phyloP scores from a whole-genome alignment of 2,329 filamentous ascomycete species.

The Beauveria asiatica region DNA sequence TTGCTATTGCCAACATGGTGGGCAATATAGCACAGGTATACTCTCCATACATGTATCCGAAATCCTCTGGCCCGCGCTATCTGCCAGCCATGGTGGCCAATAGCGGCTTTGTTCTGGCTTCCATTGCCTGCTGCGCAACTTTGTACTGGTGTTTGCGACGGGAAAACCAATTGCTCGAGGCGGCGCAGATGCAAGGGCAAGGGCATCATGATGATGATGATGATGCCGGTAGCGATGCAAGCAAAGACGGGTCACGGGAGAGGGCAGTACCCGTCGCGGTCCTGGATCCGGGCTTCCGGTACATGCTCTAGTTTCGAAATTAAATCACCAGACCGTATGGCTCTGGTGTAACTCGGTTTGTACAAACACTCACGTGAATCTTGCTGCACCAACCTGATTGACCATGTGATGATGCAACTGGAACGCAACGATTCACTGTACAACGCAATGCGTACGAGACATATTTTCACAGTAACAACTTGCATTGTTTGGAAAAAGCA shows the following conservation, averaged over 20 bases:
- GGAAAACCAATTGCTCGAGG: constrained; percentile 53
- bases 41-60: constrained; percentile 38
- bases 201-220: too few species aligned
- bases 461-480: not conserved
- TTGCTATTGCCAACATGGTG: constrained; percentile 59
- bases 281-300: not conserved
- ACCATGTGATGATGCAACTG: not conserved
- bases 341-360: not conserved
- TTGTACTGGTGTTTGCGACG: constrained; percentile 44
- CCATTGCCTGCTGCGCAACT: constrained; percentile 37
- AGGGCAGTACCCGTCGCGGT: not conserved
- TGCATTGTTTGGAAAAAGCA: too few species aligned
- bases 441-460: not conserved
- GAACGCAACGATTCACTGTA: not conserved
- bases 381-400: not conserved
- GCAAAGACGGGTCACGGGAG: not conserved
- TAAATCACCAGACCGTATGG: too few species aligned
- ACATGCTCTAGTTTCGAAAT: not conserved
- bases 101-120: constrained; percentile 54
- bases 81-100: constrained; percentile 50
- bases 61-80: constrained; percentile 34
- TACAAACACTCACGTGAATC: not conserved
- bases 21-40: constrained; percentile 50
- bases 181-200: constrained; percentile 15
- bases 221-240: not conserved